Percentiles rank a stretch among this genome's conserved stretches.
These are phyloP conservation scores for Trichoderma breve DNA, from an alignment of 2,329 filamentous ascomycete genomes.

Conservation along the genomic window DNA sequence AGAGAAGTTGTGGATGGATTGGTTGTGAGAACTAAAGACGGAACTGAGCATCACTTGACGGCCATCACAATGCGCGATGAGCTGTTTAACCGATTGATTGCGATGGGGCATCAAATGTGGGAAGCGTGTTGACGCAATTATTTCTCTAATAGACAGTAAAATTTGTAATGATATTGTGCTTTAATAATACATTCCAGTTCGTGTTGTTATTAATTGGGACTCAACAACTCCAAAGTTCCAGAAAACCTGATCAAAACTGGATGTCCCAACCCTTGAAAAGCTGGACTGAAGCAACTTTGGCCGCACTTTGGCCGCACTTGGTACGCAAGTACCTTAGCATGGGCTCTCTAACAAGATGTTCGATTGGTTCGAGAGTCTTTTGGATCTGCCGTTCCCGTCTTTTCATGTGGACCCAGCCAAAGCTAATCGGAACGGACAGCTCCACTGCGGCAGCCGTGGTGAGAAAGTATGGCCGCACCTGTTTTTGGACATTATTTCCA, in stretches of 20 bases:
- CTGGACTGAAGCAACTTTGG: conserved; percentile 4
- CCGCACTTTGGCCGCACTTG: conserved; percentile 8
- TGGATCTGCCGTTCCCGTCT: background rate
- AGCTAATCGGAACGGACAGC: background rate
- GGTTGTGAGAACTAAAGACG: conserved; percentile 59
- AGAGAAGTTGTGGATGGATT: conserved; percentile 74
- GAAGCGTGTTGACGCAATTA: conserved; percentile 45
- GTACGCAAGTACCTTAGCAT: background rate
- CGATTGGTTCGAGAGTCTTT: background rate
- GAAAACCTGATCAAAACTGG: background rate
- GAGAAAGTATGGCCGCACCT: conserved; percentile 11
- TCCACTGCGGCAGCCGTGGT: background rate
- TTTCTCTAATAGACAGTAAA: background rate
- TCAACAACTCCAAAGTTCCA: background rate
- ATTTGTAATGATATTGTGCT: background rate
- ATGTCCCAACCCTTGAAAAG: background rate
- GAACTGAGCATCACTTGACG: conserved; percentile 61
- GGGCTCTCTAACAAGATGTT: background rate
- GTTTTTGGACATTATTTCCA: background rate
- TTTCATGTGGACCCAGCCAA: background rate
- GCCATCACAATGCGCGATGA: conserved; percentile 72
- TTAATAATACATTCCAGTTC: background rate
- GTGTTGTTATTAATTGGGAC: background rate
- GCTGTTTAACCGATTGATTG: conserved; percentile 74
- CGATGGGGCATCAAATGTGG: conserved; percentile 81